Conservation (phyloP, 345 rosid genomes). For the Hirschfeldia incana region DNA sequence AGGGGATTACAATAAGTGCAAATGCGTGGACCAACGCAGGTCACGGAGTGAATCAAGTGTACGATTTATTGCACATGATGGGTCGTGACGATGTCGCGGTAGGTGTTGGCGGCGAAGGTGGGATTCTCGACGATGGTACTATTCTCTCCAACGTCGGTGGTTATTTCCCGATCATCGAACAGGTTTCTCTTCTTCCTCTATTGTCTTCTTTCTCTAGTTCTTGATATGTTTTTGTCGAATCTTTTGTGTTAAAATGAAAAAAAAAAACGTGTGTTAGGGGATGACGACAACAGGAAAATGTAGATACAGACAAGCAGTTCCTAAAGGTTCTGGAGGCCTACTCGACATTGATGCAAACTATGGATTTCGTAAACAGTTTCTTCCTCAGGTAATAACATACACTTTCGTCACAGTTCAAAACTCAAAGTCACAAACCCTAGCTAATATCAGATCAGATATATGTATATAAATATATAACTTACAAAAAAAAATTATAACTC, state of each 20-base stretch:
- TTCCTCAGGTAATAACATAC: conserved; percentile 60
- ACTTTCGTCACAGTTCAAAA: neutral
- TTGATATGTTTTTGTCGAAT: neutral
- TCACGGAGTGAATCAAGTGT: conserved; percentile 80
- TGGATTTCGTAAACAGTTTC: conserved; percentile 75
- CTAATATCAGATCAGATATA: neutral
- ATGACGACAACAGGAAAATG: conserved; percentile 69
- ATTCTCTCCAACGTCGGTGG: conserved; percentile 81
- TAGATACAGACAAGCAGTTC: conserved; percentile 86
- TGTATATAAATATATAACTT: too few relatives aligned
- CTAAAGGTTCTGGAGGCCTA: conserved; percentile 69
- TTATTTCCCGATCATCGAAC: conserved; percentile 87
- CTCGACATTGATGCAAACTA: conserved; percentile 64
- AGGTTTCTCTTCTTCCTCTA: conserved; percentile 41
- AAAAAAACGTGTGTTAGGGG: conserved; percentile 45
- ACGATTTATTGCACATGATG: conserved; percentile 96
- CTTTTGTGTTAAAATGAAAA: neutral
- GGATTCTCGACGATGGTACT: conserved; percentile 65
- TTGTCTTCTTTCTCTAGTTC: neutral
- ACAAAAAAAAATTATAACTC: too few relatives aligned
- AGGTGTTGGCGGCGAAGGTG: conserved; percentile 95
- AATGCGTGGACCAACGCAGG: conserved; percentile 92
- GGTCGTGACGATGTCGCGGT: conserved; percentile 73
- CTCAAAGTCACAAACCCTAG: neutral
- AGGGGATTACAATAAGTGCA: conserved; percentile 72